Base-by-base conservation (phyloP, 1,139 yeast species). In the Magnusiomyces fungicola region DNA sequence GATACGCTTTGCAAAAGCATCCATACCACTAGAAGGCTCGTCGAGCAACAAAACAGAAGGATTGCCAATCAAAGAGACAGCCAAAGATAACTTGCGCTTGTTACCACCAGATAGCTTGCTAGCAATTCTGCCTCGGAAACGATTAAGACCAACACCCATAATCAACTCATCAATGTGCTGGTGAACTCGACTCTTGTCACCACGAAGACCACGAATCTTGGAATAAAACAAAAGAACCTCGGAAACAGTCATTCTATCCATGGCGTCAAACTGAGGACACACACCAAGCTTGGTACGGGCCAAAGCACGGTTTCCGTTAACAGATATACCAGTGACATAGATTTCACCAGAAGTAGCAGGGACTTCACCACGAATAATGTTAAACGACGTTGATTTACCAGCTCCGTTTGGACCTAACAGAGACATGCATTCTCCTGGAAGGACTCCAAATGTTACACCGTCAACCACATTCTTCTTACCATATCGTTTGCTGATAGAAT, bases 61-160 rank as follows among this genome's bases (percentile, higher is more conserved):
- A 74, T 89, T 95, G 75, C 85, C 88, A 76, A 88, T 84, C 67
- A 89, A 92, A 63, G 97, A 96, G 76, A 95, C 84, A 58, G 95
- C 97, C 66, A 89, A 78, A 66, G 96, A 96, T 73, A 89, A 79
- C 75, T 89, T 89, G 88, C 92, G 85, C 79, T 88, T 87, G 90
- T 96, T 89, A 78, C 97, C 97, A 76, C 97, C 97, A 65, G 96
- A 88, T 62, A 89, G 78, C 60, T 66, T 63, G 47, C 58, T 56
- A 2, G 69, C 69, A 56, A 64, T 59, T 19, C 69, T 60, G 5
- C 53, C 52, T 14, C 61, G 47, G 58, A 68, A 67, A 30, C 66
- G 52, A 6, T 55, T 60, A 14, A 67, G 50, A 4, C 69, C 70
- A 5, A 67, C 70, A 5, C 69, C 69, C n/a, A 59, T 59, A 36